Base-by-base conservation (phyloP, 2,329 filamentous ascomycete species). In the Paraphoma sp. region DNA sequence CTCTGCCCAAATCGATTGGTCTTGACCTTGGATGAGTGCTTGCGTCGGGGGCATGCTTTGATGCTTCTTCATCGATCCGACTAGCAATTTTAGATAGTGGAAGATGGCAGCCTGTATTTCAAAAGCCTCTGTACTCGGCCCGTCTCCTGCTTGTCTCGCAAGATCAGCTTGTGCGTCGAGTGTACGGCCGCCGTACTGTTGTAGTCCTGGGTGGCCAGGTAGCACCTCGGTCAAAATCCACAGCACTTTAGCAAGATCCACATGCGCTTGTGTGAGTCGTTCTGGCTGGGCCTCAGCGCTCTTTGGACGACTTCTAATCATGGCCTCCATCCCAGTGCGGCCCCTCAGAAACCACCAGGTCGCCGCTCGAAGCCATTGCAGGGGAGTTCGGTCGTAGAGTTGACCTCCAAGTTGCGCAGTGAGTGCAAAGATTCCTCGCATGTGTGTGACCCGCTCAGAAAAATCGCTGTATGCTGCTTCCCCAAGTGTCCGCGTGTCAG, bases 311-410 rank as follows among this genome's bases (percentile, higher is more conserved):
- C 86, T 87, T 57, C 91, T 84, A 45, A 96, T 87, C 40, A 89
- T 82, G 11, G 79, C 76, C 73, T 97, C 93, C 49, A 97, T 82
- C 9, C 88, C 87, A 69, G 88, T 86, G 59, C 93, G 88, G 17
- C 93, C 93, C 64, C 87, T 89, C 45, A 96, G 73, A 69, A 97
- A 96, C 93, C 93, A 97, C 93, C 93, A 97, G 0, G 91, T 80
- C 3, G 87, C 88, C 23, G 88, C 89, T 55, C 91, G 85, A 9
- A 89, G 82, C 80, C 93, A 89, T 57, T 92, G 86, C 45, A 84
- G 81, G 0, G 89, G 82, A 0, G 86, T 80, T 48, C 86, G 89
- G 30, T 84, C 82, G 53, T 86, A 82, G 4, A 93, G 73, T 0
- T 91, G 87, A 60, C 86, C 87, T 30, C 89, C 82, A 31, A 88